Evolutionary conservation across 2,329 filamentous ascomycete species (phyloP), one percentile per base, ranked within the genome.

Genomic region (Aspergillus neoniger): DNA sequence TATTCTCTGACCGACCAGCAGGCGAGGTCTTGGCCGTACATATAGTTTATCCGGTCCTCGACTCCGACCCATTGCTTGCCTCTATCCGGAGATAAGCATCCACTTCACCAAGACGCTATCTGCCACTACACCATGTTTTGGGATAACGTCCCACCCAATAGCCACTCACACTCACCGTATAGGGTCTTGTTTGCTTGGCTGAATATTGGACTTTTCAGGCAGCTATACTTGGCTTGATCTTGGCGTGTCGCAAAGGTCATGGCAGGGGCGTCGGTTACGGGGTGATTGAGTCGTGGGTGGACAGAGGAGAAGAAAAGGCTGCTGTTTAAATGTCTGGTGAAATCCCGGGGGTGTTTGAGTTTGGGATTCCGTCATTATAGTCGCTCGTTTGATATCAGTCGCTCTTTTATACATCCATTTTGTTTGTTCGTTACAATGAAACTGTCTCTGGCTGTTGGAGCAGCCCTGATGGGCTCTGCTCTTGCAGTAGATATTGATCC

Each of bases 401-500:
- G 30, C 21, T 53, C 28, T 14, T 14, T 53, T 43, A 32, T 28
- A n/a, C 17, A 3, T 39, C 10, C 49, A 19, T n/a, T 17, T 43
- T 30, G 19, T 55, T 32, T 30, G n/a, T 44, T 41, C 21, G 10
- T 17, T 44, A 58, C 39, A 52, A 67, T 67, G 65, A 67, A 65
- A 52, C n/a, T 67, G 38, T 62, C 60, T 2, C 60, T 65, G 12
- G 49, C 63, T 14, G 53, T 63, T 39, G 60, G 62, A 43, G 58
- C 59, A 28, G 75, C 86, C 58, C 78, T 84, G 55, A 73, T 80
- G 52, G 76, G 77, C 63, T 72, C 67, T 66, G 77, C 76, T 62
- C 70, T 77, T 48, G 84, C 85, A 49, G 84, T 85, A 57, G 83
- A 84, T 63, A 77, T 88, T 51, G 85, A 82, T 63, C 77, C 82